A percentile compares a stretch with the other conserved stretches of the same genome.
Evolutionary conservation across 352 stramenopile species (phyloP).

Genomic region (Phytophthora lateralis): DNA sequence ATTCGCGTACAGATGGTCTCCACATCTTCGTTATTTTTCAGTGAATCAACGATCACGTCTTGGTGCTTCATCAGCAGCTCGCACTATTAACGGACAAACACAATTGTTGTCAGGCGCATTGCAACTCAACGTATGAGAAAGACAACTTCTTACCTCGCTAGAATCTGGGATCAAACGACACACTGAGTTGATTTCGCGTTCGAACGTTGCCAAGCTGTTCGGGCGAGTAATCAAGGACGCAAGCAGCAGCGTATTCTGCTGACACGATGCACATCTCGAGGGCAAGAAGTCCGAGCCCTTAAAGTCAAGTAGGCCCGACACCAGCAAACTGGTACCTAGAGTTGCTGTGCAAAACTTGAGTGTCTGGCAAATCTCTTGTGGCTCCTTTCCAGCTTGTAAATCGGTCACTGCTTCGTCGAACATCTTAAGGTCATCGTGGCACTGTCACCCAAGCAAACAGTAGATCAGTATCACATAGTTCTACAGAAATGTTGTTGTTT

Average conservation of each 20-base stretch:
- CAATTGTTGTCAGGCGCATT: slow-evolving; percentile 1
- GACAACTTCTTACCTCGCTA: slow-evolving; percentile 30
- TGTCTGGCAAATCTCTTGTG: slow-evolving; percentile 58
- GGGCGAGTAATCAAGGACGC: slow-evolving; percentile 52
- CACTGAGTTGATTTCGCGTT: slow-evolving; percentile 51
- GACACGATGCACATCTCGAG: slow-evolving; percentile 56
- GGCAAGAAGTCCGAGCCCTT: slow-evolving; percentile 46
- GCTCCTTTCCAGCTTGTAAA: slow-evolving; percentile 62
- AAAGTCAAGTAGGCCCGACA: slow-evolving; percentile 47
- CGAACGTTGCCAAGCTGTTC: slow-evolving; percentile 55
- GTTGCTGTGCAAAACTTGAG: slow-evolving; percentile 53
- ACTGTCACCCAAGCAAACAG: slow-evolving; percentile 36
- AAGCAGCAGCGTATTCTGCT: slow-evolving; percentile 64
- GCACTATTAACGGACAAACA: slow-evolving; percentile 35
- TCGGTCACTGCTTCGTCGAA: slow-evolving; percentile 60
- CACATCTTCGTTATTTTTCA: slow-evolving; percentile 57
- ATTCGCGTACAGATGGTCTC: slow-evolving; percentile 61
- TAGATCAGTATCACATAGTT: not conserved
- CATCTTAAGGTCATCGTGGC: slow-evolving; percentile 67
- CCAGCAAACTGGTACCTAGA: slow-evolving; percentile 21
- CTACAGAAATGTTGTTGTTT: not conserved
- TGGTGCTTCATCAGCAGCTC: slow-evolving; percentile 60
- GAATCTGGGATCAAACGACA: slow-evolving; percentile 68
- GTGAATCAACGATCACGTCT: slow-evolving; percentile 52
- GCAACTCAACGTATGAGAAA: not conserved